phyloP scores from a whole-genome alignment of 2,329 filamentous ascomycete species.

The Coniochaeta sp. region DNA sequence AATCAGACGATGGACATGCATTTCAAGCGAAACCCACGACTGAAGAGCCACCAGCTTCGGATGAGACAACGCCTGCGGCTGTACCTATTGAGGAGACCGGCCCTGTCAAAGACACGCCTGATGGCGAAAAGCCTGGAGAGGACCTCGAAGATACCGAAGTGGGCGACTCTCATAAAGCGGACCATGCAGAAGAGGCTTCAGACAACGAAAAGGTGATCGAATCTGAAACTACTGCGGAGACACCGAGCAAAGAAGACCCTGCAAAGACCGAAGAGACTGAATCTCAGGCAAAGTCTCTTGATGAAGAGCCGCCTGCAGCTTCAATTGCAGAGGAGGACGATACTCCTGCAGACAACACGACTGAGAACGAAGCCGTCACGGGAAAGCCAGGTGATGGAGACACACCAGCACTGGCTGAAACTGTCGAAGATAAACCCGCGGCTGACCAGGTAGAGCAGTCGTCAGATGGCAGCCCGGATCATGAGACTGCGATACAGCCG shows the following conservation, averaged over 20 bases:
- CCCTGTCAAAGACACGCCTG: not conserved
- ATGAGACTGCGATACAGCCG: not conserved
- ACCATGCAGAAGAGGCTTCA: not conserved
- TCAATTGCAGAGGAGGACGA: not conserved
- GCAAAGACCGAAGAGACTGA: not conserved
- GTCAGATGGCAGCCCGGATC: no score
- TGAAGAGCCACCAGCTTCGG: not conserved
- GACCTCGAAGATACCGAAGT: not conserved
- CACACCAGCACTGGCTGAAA: not conserved
- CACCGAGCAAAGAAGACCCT: not conserved
- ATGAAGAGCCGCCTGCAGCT: not conserved
- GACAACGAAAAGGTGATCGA: not conserved
- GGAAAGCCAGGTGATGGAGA: not conserved
- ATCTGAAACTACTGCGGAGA: not conserved
- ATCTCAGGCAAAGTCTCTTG: not conserved
- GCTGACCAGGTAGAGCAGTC: not conserved
- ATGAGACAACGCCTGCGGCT: not conserved
- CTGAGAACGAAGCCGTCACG: not conserved
- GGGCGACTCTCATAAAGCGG: not conserved
- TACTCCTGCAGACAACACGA: not conserved
- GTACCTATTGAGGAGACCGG: no score
- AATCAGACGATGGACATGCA: not conserved
- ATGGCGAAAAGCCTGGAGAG: not conserved
- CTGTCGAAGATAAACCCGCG: not conserved
- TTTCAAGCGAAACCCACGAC: not conserved